Conservation (phyloP, 176 grass and related monocot species). For the Rhipidocladum racemiflorum region DNA sequence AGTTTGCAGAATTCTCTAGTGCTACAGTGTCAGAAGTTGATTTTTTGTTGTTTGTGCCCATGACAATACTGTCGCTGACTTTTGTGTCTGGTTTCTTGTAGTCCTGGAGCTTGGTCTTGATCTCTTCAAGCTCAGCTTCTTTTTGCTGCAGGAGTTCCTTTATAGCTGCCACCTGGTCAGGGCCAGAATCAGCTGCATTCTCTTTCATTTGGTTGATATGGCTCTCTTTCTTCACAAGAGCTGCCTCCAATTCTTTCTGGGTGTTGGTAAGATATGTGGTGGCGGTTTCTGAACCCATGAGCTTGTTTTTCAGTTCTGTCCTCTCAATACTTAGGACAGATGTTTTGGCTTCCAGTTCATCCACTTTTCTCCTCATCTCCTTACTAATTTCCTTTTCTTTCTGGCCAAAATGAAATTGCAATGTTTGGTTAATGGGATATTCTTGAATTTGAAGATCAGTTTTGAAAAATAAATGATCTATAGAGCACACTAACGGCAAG, state of each 20-base stretch:
- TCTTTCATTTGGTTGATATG: constrained; percentile 72
- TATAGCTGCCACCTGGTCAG: constrained; percentile 42
- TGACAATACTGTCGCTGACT: constrained; percentile 5
- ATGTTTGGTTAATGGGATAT: constrained; percentile 20
- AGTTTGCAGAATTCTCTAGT: constrained; percentile 29
- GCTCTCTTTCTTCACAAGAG: constrained; percentile 80
- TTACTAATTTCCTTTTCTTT: constrained; percentile 68
- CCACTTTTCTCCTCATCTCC: constrained; percentile 65
- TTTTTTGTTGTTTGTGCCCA: constrained; percentile 25
- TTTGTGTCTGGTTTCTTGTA: constrained; percentile 30
- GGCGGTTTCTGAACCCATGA: constrained; percentile 70
- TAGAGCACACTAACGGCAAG: neutral
- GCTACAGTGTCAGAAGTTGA: constrained; percentile 19
- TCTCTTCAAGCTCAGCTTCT: constrained; percentile 63
- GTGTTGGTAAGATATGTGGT: constrained; percentile 69
- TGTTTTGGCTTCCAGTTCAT: constrained; percentile 69
- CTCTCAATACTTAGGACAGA: constrained; percentile 61
- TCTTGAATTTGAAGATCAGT: constrained; percentile 6
- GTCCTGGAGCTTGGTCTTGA: constrained; percentile 37
- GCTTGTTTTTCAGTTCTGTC: constrained; percentile 67
- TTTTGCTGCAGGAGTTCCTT: constrained; percentile 71
- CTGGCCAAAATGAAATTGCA: constrained; percentile 33
- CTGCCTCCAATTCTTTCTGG: constrained; percentile 78
- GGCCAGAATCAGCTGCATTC: constrained; percentile 40
- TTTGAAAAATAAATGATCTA: constrained; percentile 7